Percentiles rank a stretch among this genome's conserved stretches.
phyloP scores from a whole-genome alignment of 495 filamentous ascomycete species.

The Xylaria telfairii region DNA sequence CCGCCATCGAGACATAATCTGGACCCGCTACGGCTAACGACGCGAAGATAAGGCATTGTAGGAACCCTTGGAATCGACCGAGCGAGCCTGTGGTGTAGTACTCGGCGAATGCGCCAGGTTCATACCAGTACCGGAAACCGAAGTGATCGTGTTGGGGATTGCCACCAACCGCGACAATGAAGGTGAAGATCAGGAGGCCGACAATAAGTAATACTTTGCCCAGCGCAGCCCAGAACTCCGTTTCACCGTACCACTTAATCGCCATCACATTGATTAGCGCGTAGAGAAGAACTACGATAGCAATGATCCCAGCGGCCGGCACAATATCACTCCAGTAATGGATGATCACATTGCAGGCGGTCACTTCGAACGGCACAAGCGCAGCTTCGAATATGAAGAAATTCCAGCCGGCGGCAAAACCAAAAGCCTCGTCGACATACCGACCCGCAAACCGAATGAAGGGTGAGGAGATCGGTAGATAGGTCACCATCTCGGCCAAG shows the following conservation, averaged over 20 bases:
- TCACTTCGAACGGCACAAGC: conserved; percentile 69
- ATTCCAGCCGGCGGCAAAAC: conserved; percentile 70
- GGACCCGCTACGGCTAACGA: conserved; percentile 74
- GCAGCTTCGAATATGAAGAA: conserved; percentile 68
- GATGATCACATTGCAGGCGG: conserved; percentile 66
- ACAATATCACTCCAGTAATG: conserved; percentile 68
- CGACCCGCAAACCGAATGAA: conserved; percentile 78
- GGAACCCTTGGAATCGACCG: conserved; percentile 69
- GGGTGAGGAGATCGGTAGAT: conserved; percentile 73
- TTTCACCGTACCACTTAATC: conserved; percentile 68
- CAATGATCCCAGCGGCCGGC: conserved; percentile 63
- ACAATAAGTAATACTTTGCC: conserved; percentile 69
- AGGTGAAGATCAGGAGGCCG: conserved; percentile 67
- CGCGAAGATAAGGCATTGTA: conserved; percentile 69
- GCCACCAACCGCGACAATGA: conserved; percentile 72
- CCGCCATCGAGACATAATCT: conserved; percentile 76
- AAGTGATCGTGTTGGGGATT: conserved; percentile 67
- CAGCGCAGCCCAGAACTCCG: conserved; percentile 69
- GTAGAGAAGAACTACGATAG: conserved; percentile 63
- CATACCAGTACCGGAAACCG: conserved; percentile 73
- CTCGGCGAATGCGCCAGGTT: conserved; percentile 70
- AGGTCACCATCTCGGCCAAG: conserved; percentile 77
- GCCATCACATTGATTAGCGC: conserved; percentile 60
- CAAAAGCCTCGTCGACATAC: conserved; percentile 70
- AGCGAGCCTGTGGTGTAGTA: conserved; percentile 60